Evolutionary conservation across 371 early-diverging fungal species (phyloP).

Genomic region (Mortierella sp.): DNA sequence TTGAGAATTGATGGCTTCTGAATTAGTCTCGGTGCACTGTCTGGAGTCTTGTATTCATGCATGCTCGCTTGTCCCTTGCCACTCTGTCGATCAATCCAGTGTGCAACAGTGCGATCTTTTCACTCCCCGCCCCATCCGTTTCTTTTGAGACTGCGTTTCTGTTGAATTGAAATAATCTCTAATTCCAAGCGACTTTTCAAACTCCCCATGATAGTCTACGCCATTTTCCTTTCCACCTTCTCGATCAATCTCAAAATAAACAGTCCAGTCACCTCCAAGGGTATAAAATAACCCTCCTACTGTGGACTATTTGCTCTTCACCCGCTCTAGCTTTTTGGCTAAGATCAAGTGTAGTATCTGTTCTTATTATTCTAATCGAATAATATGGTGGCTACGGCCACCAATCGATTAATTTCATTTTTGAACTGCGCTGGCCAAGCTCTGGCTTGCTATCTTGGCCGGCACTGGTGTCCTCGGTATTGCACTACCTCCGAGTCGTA

Average conservation of each 20-base stretch:
- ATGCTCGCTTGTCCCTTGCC: too few species aligned
- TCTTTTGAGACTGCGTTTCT: background rate
- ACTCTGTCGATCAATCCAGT: too few species aligned
- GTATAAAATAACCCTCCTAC: conserved; percentile 23
- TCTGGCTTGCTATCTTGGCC: conserved; percentile 52
- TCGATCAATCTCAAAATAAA: background rate
- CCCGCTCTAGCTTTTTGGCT: conserved; percentile 58
- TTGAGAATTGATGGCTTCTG: too few species aligned
- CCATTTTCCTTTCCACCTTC: background rate
- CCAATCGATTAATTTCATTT: conserved; percentile 58
- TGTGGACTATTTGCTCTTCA: conserved; percentile 28
- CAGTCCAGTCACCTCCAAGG: background rate
- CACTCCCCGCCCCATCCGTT: background rate
- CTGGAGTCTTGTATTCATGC: too few species aligned
- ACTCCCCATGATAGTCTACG: background rate
- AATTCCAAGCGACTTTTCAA: background rate
- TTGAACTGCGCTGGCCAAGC: conserved; percentile 40
- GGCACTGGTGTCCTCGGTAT: conserved; percentile 58
- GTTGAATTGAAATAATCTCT: too few species aligned
- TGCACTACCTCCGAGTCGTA: conserved; percentile 57
- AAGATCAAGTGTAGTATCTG: conserved; percentile 61
- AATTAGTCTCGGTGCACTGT: too few species aligned
- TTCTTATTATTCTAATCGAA: conserved; percentile 61
- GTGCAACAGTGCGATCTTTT: too few species aligned
- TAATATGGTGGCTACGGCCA: conserved; percentile 46